These are phyloP conservation scores for Uronychia setigera DNA, from an alignment of 73 alveolate species.

Conservation along the genomic window DNA sequence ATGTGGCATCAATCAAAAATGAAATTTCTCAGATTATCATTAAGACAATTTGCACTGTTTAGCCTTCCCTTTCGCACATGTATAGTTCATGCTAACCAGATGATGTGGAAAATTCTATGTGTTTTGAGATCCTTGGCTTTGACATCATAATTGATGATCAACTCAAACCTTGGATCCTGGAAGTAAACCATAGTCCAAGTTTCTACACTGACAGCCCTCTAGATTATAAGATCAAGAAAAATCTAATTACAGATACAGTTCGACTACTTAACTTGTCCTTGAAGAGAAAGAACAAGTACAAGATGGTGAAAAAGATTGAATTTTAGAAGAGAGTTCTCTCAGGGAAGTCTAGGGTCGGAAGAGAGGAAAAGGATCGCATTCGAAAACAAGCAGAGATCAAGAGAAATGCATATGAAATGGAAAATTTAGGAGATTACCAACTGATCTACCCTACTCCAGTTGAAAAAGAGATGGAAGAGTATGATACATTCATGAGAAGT, in stretches of 20 bases:
- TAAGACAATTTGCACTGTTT: background rate
- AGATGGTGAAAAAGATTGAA: background rate
- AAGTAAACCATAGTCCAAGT: conserved; percentile 5
- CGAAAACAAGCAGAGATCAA: conserved; percentile 3
- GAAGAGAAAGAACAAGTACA: conserved; percentile 45
- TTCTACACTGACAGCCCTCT: conserved; percentile 8
- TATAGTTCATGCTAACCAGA: background rate
- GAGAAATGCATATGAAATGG: background rate
- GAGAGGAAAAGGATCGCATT: conserved; percentile 3
- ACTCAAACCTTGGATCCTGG: conserved; percentile 1
- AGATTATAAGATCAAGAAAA: background rate
- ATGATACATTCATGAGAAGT: conserved; percentile 3
- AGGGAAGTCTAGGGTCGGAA: background rate
- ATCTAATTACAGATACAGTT: background rate
- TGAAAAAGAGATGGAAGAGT: background rate
- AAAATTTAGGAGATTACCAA: conserved; percentile 11
- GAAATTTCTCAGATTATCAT: background rate
- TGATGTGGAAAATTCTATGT: background rate
- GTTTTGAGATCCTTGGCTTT: conserved; percentile 11
- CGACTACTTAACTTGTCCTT: background rate
- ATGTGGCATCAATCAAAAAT: conserved; percentile 16
- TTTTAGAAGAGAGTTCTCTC: conserved; percentile 12
- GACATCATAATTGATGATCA: conserved; percentile 1
- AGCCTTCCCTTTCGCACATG: background rate
- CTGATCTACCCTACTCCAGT: conserved; percentile 17